A percentile compares a stretch with the other conserved stretches of the same genome.
Conservation (phyloP, 2,329 filamentous ascomycete genomes). For the Trichophyton benhamiae region DNA sequence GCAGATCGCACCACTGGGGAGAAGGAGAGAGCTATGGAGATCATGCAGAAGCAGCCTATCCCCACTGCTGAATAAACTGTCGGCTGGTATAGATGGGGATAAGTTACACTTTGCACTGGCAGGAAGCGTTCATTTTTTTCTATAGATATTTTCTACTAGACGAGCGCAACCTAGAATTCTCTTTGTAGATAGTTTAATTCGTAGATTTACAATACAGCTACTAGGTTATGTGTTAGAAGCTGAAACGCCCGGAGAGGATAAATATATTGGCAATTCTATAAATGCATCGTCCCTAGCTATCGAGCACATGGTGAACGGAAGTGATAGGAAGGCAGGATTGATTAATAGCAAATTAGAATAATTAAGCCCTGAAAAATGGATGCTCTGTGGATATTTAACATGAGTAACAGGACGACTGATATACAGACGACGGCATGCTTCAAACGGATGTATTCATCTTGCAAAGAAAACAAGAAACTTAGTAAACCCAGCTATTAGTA, state of each 20-base stretch:
- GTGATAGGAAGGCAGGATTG: background rate
- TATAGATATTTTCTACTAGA: background rate
- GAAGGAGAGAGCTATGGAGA: constrained; percentile 6
- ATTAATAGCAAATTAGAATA: background rate
- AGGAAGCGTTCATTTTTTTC: no score
- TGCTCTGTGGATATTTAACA: background rate
- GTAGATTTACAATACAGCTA: no score
- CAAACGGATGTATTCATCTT: background rate
- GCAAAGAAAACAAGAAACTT: background rate
- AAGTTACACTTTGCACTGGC: background rate
- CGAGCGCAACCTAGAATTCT: no score
- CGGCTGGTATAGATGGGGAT: background rate
- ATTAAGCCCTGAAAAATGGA: background rate
- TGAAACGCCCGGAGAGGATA: no score
- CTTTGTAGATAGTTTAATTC: no score
- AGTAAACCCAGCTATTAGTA: no score
- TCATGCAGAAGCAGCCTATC: constrained; percentile 10
- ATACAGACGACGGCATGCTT: background rate
- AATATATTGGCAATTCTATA: background rate
- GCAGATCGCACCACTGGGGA: constrained; percentile 4
- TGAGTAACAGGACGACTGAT: background rate
- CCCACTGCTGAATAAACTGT: background rate
- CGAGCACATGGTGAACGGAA: background rate
- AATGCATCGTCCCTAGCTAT: background rate
- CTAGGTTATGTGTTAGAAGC: no score